Evolutionary conservation across 352 stramenopile species (phyloP).

Genomic region (Phytopythium montanum): DNA sequence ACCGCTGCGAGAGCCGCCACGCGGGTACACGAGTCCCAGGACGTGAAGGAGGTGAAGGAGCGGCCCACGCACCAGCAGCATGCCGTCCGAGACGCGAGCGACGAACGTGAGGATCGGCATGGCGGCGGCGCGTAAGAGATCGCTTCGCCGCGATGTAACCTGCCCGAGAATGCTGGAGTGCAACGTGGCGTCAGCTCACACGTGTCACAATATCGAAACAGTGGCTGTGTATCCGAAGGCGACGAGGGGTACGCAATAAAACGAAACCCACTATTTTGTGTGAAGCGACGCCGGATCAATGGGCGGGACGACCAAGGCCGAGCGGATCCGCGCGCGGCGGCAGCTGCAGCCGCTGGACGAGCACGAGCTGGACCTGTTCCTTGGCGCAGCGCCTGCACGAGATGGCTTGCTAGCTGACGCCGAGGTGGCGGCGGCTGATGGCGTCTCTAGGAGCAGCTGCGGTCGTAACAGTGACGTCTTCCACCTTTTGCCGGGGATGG

Average conservation of each 20-base stretch:
- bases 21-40: neutral
- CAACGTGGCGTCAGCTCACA: neutral
- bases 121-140: slow-evolving; percentile 2
- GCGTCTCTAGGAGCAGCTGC: neutral
- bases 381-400: slow-evolving; percentile 6
- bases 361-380: slow-evolving; percentile 62
- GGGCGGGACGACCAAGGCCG: too few relatives aligned
- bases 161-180: too few relatives aligned
- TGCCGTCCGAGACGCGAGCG: slow-evolving; percentile 91
- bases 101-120: slow-evolving; percentile 96
- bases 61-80: slow-evolving; percentile 75
- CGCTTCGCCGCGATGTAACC: too few relatives aligned
- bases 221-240: too few relatives aligned
- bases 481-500: slow-evolving; percentile 51
- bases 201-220: too few relatives aligned
- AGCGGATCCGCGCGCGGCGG: slow-evolving; percentile 36
- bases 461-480: neutral
- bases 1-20: neutral
- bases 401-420: neutral
- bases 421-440: neutral
- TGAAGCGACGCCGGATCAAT: too few relatives aligned
- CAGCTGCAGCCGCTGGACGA: slow-evolving; percentile 50
- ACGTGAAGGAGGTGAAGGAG: neutral
- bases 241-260: neutral
- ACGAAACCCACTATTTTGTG: too few relatives aligned